phyloP scores from a whole-genome alignment of 148 eudicot genomes.

The Persicaria maculosa region DNA sequence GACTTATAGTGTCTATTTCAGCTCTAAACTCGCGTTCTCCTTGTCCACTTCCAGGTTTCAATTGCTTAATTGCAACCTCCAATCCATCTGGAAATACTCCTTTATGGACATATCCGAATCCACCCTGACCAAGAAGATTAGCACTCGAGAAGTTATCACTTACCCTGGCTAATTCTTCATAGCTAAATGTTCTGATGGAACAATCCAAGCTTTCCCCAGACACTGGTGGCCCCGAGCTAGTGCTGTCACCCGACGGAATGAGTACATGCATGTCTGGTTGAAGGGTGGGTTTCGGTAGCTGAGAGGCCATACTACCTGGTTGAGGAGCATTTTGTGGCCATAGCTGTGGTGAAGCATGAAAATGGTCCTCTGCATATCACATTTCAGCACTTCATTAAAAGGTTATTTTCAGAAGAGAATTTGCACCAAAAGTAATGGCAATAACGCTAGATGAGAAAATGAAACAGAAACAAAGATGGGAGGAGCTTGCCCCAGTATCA shows the following conservation, averaged over 20 bases:
- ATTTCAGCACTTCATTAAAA: neutral
- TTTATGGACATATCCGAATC: constrained; percentile 11
- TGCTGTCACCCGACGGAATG: neutral
- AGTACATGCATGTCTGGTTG: neutral
- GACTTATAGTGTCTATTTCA: constrained; percentile 11
- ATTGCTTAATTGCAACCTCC: constrained; percentile 11
- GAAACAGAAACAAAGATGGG: neutral
- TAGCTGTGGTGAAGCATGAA: neutral
- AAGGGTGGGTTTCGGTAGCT: constrained; percentile 4
- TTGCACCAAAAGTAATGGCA: neutral
- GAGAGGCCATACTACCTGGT: neutral
- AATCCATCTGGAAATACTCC: constrained; percentile 11
- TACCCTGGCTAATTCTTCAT: constrained; percentile 5
- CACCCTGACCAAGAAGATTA: constrained; percentile 14
- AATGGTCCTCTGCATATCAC: constrained; percentile 1
- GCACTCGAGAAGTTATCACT: constrained; percentile 2
- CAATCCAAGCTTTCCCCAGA: constrained; percentile 11
- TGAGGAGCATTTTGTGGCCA: constrained; percentile 4
- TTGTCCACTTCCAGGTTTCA: constrained; percentile 13
- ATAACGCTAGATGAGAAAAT: neutral
- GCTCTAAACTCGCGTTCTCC: constrained; percentile 9
- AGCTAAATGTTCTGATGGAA: constrained; percentile 10
- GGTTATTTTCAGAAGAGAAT: neutral
- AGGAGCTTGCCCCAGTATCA: neutral
- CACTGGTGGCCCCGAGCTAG: constrained; percentile 8